Base-by-base conservation (phyloP, 2,329 filamentous ascomycete genomes). In the Mycosphaerella arachidis region DNA sequence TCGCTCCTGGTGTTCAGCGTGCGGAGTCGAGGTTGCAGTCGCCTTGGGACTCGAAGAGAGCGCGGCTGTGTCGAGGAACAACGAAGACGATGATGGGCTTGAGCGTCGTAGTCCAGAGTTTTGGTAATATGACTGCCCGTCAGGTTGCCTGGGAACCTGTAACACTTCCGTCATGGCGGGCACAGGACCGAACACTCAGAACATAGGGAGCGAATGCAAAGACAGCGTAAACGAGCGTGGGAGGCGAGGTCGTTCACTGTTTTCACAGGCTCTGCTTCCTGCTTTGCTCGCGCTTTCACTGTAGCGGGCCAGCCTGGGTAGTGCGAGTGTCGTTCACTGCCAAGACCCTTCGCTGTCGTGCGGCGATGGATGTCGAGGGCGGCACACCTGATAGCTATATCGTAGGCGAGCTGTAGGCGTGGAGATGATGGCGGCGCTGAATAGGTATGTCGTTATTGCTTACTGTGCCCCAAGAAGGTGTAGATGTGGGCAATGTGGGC, bases 161-260 rank as follows among this genome's bases (percentile, higher is more conserved):
- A 79, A 69, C 13, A 79, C 77, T 66, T 79, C 76, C 40, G 77
- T 73, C 77, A 79, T 79, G 68, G 59, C 57, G 59, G 51, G 48
- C 50, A 35, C 6, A 52, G 48, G 50, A 33, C 43, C 40, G 46
- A 33, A 31, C 40, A 27, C 53, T 57, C 52, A 45, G 51, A 56
- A 51, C 63, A 66, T 63, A 52, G 48, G 59, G 27, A 56, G 54
- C 57, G 57, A 55, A 51, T 18, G 54, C 53, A 48, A 56, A 37
- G 33, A 46, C 55, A 9, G 13, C 31, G 6, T 18, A 61, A 61
- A 33, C 59, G 57, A 62, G 57, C 30, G 56, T 58, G 40, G 37
- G 48, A 29, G 51, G 40, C 56, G 31, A 30, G 18, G 56, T 37
- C n/a, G 55, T 37, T 37, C 29, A 20, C 18, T 46, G 30, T 35